Evolutionary conservation across 2,329 filamentous ascomycete species (phyloP).

Genomic region (Scolecobasidium constrictum): DNA sequence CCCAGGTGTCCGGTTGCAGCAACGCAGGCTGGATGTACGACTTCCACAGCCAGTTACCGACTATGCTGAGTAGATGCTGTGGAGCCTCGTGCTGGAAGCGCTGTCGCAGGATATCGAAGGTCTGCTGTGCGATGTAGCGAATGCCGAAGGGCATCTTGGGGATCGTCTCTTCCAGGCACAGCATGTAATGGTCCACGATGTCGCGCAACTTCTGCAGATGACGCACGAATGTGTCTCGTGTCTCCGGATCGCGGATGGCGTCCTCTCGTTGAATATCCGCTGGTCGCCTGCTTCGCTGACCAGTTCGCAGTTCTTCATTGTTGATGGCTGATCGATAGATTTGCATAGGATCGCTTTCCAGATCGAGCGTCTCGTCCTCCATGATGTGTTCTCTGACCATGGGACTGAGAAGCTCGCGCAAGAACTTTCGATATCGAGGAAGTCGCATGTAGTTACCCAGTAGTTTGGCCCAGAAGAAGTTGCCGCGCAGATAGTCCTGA

Average conservation of each 20-base stretch:
- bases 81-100: slow-evolving; percentile 74
- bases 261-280: slow-evolving; percentile 82
- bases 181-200: slow-evolving; percentile 84
- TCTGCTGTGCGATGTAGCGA: slow-evolving; percentile 77
- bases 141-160: slow-evolving; percentile 89
- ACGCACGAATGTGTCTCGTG: slow-evolving; percentile 82
- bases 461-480: slow-evolving; percentile 87
- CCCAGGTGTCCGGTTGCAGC: slow-evolving; percentile 81
- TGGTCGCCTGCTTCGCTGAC: slow-evolving; percentile 67
- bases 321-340: slow-evolving; percentile 95
- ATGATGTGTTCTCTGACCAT: slow-evolving; percentile 87
- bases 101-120: slow-evolving; percentile 64
- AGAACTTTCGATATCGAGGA: slow-evolving; percentile 82
- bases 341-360: slow-evolving; percentile 95
- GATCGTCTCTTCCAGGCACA: slow-evolving; percentile 68
- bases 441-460: slow-evolving; percentile 81
- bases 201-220: slow-evolving; percentile 89
- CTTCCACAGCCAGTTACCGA: slow-evolving; percentile 87
- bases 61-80: slow-evolving; percentile 67
- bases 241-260: slow-evolving; percentile 93
- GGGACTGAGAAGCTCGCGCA: slow-evolving; percentile 75
- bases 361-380: slow-evolving; percentile 78
- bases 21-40: slow-evolving; percentile 87
- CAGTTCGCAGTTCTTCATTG: slow-evolving; percentile 91
- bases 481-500: slow-evolving; percentile 79